A percentile compares a stretch with the other conserved stretches of the same genome.
phyloP scores from a whole-genome alignment of 106 monocot genomes.

The Dendrobium chrysotoxum region DNA sequence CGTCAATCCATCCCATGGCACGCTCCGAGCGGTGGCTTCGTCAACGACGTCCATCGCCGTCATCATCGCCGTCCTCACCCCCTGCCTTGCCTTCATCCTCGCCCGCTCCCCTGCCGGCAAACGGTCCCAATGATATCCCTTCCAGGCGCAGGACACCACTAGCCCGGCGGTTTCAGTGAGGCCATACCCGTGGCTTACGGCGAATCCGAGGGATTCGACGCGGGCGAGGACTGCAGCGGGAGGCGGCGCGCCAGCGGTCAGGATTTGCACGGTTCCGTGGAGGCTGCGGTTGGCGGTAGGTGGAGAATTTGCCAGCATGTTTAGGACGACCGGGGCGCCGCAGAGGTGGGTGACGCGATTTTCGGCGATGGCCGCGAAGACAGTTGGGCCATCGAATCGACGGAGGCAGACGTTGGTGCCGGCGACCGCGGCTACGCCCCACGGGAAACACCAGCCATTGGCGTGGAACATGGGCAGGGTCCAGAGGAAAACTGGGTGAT shows the following conservation, averaged over 20 bases:
- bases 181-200: slow-evolving; percentile 54
- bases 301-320: slow-evolving; percentile 60
- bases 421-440: slow-evolving; percentile 66
- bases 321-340: slow-evolving; percentile 76
- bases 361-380: slow-evolving; percentile 33
- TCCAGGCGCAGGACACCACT: slow-evolving; percentile 45
- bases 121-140: slow-evolving; percentile 45
- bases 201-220: slow-evolving; percentile 42
- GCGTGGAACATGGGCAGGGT: slow-evolving; percentile 90
- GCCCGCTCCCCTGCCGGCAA: slow-evolving; percentile 42
- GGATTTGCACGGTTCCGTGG: slow-evolving; percentile 20
- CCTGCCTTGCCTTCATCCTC: slow-evolving; percentile 53
- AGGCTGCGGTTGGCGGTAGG: slow-evolving; percentile 9
- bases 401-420: slow-evolving; percentile 89
- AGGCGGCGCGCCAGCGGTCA: slow-evolving; percentile 64
- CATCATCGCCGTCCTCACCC: slow-evolving; percentile 28
- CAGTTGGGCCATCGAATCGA: slow-evolving; percentile 32
- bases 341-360: slow-evolving; percentile 73
- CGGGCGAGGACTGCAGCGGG: slow-evolving; percentile 45
- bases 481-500: slow-evolving; percentile 60
- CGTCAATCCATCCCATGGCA: slow-evolving; percentile 23
- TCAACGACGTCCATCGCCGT: slow-evolving; percentile 28
- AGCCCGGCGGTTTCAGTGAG: slow-evolving; percentile 37
- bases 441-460: slow-evolving; percentile 83
- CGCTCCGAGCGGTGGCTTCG: slow-evolving; percentile 12